Percentiles rank a stretch among this genome's conserved stretches.
Conservation (phyloP, 176 grass and related monocot species). For the Rhynchospora tenuis region DNA sequence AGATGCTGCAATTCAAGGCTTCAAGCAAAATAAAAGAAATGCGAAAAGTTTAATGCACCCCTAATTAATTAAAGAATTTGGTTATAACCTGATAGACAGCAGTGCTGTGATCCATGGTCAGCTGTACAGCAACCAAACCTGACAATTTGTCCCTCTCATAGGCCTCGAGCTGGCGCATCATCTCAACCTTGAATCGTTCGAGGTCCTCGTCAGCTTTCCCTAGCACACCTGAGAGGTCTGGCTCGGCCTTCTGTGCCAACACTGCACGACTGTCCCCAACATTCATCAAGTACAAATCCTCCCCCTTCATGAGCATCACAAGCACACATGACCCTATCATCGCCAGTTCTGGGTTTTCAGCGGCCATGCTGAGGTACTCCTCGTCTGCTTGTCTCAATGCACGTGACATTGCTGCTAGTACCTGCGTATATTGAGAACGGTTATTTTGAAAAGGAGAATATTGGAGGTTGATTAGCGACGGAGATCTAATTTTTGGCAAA, state of each 20-base stretch:
- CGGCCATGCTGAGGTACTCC: slow-evolving; percentile 51
- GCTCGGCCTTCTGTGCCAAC: slow-evolving; percentile 51
- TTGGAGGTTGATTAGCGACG: neutral
- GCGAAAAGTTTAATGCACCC: neutral
- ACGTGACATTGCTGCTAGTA: slow-evolving; percentile 51
- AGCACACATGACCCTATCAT: slow-evolving; percentile 87
- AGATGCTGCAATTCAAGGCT: neutral
- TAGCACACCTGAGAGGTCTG: slow-evolving; percentile 45
- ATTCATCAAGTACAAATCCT: slow-evolving; percentile 85
- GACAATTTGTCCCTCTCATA: slow-evolving; percentile 42
- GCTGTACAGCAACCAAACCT: slow-evolving; percentile 42
- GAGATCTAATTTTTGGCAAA: neutral
- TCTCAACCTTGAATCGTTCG: slow-evolving; percentile 46
- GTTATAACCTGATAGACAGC: slow-evolving; percentile 39
- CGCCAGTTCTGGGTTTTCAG: slow-evolving; percentile 70
- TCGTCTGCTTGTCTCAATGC: slow-evolving; percentile 59
- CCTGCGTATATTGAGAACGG: neutral
- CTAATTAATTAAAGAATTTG: neutral
- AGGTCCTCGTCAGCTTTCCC: neutral
- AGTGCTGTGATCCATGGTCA: slow-evolving; percentile 83
- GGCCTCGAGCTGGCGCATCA: slow-evolving; percentile 44
- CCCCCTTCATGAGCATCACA: slow-evolving; percentile 64
- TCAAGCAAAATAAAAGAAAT: neutral
- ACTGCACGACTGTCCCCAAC: slow-evolving; percentile 95
- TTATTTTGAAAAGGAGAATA: neutral